Base-by-base conservation (phyloP, 2,329 filamentous ascomycete genomes). In the Aspergillus tanneri region DNA sequence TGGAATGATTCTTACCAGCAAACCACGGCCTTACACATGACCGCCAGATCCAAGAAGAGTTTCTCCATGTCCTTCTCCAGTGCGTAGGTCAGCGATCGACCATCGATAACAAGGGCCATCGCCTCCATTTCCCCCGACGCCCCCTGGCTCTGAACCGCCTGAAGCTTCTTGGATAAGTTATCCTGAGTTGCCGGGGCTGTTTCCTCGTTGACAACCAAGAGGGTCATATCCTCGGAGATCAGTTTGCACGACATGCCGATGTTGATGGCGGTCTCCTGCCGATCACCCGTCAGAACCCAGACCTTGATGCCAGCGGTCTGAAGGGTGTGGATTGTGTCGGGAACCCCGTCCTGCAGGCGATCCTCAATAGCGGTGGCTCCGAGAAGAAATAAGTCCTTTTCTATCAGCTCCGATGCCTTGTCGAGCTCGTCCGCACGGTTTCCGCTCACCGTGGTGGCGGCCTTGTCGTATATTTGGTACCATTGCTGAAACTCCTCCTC, bases 191-290 rank as follows among this genome's bases (percentile, higher is more conserved):
- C 88, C 27, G 79, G 77, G 11, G 90, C 80, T 40, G 76, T 80
- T 60, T 97, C 91, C 66, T 99, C 93, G 64, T 99, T 99, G 64
- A 99, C 81, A 60, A 99, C 96, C 46, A 99, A 76, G 9, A 99
- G 80, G 64, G 93, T 96, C 93, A 99, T 99, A 62, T 99, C 95
- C 71, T 99, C 93, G 58, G 90, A 96, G 52, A 99, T 89, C 41
- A 99, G 81, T 73, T 97, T 97, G 74, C 93, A 99, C 68, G 90
- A 96, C 93, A 99, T 99, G 56, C 95, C 93, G 58, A 99, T 99
- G 69, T 99, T 99, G 80, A 99, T 99, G 47, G 93, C 93, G 22
- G 93, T 99, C 72, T 99, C 93, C 72, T 99, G 95, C 62, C 93
- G 84, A 76, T 99, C 93, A 61, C 93, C 93, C 30, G 93, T 99